A percentile compares a stretch with the other conserved stretches of the same genome.
These are phyloP conservation scores for Didymella keratinophila DNA, from an alignment of 2,329 filamentous ascomycete species.

Conservation along the genomic window DNA sequence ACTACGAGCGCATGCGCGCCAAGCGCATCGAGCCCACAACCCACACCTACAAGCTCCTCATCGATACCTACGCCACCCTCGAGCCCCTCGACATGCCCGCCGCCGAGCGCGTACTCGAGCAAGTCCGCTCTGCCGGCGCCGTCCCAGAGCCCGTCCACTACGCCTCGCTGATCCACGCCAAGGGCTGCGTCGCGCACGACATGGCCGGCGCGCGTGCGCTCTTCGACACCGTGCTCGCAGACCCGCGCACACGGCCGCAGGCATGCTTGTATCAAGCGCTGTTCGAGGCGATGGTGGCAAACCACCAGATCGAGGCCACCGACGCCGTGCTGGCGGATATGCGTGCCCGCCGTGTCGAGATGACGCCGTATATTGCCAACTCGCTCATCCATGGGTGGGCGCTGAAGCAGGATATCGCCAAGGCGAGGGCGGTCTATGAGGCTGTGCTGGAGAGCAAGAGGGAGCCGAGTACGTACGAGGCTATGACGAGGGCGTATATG, in stretches of 20 bases:
- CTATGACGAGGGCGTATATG: constrained; percentile 94
- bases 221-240: constrained; percentile 80
- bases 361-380: constrained; percentile 98
- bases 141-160: constrained; percentile 93
- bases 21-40: constrained; percentile 89
- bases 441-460: constrained; percentile 78
- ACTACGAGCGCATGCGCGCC: constrained; percentile 92
- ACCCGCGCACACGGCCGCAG: constrained; percentile 72
- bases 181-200: constrained; percentile 92
- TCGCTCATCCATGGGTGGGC: constrained; percentile 98
- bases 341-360: constrained; percentile 74
- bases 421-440: constrained; percentile 80
- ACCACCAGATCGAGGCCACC: constrained; percentile 78
- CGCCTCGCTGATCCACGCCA: constrained; percentile 92
- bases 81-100: constrained; percentile 90
- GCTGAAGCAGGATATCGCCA: constrained; percentile 78
- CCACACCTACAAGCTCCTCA: constrained; percentile 96
- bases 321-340: constrained; percentile 79
- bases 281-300: constrained; percentile 97
- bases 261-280: constrained; percentile 93
- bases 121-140: constrained; percentile 77
- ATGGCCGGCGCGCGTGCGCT: constrained; percentile 81
- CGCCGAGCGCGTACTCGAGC: constrained; percentile 81
- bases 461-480: constrained; percentile 97
- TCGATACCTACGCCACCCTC: constrained; percentile 93